Evolutionary conservation across 768 basidiomycete genomes (phyloP).

Genomic region (Naganishia kalamii): DNA sequence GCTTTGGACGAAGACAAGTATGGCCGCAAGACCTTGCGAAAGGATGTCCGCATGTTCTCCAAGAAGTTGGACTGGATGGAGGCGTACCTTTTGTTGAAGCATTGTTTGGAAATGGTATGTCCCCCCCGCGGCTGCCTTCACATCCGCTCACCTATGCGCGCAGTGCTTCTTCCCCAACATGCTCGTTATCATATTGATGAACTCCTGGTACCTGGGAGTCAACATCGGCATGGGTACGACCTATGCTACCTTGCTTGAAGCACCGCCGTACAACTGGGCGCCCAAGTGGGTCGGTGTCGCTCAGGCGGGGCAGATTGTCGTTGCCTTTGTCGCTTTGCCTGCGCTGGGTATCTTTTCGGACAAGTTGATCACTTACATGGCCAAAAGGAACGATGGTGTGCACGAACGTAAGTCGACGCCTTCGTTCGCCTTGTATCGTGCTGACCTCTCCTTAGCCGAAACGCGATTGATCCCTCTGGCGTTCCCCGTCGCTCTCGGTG

Average conservation of each 20-base stretch:
- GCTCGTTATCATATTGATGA: neutral
- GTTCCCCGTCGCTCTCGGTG: neutral
- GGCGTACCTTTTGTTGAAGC: slow-evolving; percentile 4
- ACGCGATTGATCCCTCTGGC: slow-evolving; percentile 5
- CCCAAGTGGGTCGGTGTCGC: slow-evolving; percentile 3
- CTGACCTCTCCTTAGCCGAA: neutral
- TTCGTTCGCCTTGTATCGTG: neutral
- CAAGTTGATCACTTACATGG: slow-evolving; percentile 5
- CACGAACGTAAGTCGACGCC: neutral
- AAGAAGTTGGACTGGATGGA: slow-evolving; percentile 2
- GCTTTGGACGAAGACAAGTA: slow-evolving; percentile 2
- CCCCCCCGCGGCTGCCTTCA: neutral
- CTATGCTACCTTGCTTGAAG: neutral
- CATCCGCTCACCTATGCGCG: neutral
- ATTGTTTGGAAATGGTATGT: neutral
- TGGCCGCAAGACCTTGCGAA: neutral
- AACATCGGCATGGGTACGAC: slow-evolving; percentile 6
- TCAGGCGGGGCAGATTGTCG: neutral
- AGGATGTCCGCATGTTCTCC: neutral
- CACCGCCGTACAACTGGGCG: slow-evolving; percentile 1
- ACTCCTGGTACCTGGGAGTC: neutral
- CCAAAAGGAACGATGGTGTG: neutral
- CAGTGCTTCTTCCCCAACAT: slow-evolving; percentile 1
- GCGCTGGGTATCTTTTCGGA: slow-evolving; percentile 1
- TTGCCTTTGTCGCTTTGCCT: neutral